phyloP scores from a whole-genome alignment of 495 filamentous ascomycete species.

The Friedmanniomyces simplex region DNA sequence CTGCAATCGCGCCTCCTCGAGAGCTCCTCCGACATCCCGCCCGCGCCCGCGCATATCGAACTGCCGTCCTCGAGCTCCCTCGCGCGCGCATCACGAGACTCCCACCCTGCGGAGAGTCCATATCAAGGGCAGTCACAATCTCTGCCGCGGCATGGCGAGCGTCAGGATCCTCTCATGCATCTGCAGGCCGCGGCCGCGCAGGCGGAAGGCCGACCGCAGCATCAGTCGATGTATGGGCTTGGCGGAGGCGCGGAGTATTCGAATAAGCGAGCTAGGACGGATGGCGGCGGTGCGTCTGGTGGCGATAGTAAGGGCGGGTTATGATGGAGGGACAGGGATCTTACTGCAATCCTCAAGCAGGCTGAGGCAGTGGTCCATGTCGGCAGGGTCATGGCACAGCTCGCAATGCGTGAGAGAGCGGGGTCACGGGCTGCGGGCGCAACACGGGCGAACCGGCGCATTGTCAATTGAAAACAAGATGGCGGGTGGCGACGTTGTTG shows the following conservation, averaged over 20 bases:
- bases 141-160: neutral
- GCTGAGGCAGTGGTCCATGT: no score
- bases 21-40: conserved; percentile 69
- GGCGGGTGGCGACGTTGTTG: no score
- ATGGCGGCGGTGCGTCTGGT: neutral
- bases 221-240: conserved; percentile 15
- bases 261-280: neutral
- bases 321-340: neutral
- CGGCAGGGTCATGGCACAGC: no score
- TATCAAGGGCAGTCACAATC: neutral
- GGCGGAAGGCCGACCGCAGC: conserved; percentile 14
- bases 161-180: conserved; percentile 15
- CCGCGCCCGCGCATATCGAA: conserved; percentile 59
- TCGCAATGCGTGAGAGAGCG: no score
- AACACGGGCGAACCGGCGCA: no score
- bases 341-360: neutral
- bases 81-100: neutral
- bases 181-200: conserved; percentile 21
- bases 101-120: neutral
- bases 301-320: neutral
- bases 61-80: conserved; percentile 19
- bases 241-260: conserved; percentile 1
- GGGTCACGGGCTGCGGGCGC: no score
- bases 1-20: conserved; percentile 85
- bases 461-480: no score